Conservation (phyloP, 2,329 filamentous ascomycete species). For the Colletotrichum tanaceti region DNA sequence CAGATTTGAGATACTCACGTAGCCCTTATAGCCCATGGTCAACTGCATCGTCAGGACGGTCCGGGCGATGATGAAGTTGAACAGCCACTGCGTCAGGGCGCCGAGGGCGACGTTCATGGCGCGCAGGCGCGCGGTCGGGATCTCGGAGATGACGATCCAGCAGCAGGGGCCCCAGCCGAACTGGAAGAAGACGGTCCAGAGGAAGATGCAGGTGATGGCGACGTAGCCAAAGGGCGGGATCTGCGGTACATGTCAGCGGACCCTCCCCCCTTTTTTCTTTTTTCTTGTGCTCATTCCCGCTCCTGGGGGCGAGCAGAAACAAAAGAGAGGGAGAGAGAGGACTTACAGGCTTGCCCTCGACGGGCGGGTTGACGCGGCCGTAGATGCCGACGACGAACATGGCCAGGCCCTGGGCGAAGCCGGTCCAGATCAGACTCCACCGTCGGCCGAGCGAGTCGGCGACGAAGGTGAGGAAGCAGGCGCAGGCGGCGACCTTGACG, state of each 20-base stretch:
- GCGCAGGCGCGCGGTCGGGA: slow-evolving; percentile 73
- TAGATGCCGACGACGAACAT: slow-evolving; percentile 81
- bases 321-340: background rate
- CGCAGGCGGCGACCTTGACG: slow-evolving; percentile 74
- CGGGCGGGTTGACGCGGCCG: slow-evolving; percentile 70
- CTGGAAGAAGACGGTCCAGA: slow-evolving; percentile 77
- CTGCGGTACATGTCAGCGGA: slow-evolving; percentile 40
- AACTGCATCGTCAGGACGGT: slow-evolving; percentile 76
- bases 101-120: slow-evolving; percentile 76
- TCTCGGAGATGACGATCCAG: slow-evolving; percentile 79
- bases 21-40: slow-evolving; percentile 58
- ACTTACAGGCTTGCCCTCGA: slow-evolving; percentile 58
- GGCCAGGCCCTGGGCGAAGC: slow-evolving; percentile 68
- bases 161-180: slow-evolving; percentile 78
- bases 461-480: slow-evolving; percentile 72
- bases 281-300: too few relatives aligned
- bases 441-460: slow-evolving; percentile 77
- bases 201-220: slow-evolving; percentile 77
- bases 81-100: slow-evolving; percentile 77
- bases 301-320: too few relatives aligned
- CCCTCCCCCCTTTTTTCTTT: too few relatives aligned
- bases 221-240: slow-evolving; percentile 76
- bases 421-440: slow-evolving; percentile 71
- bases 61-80: slow-evolving; percentile 78
- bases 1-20: slow-evolving; percentile 50